Evolutionary conservation across 352 stramenopile genomes (phyloP).

Genomic region (Thalassiosira hispida): DNA sequence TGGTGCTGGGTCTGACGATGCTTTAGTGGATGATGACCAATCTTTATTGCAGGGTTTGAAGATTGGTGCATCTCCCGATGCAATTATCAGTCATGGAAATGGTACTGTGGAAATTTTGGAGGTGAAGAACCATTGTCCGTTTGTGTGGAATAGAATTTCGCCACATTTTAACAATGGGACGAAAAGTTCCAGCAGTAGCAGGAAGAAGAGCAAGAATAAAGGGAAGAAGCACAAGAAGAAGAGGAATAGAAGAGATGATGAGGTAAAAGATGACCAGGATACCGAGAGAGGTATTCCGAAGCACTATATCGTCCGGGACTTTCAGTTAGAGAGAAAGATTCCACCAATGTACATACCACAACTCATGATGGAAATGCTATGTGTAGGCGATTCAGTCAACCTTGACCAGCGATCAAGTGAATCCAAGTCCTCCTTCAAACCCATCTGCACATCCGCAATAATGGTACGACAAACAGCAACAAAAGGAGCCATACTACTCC

Average conservation of each 20-base stretch:
- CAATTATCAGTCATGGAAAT: conserved; percentile 69
- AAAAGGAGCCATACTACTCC: conserved; percentile 69
- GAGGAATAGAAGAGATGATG: neutral
- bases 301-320: conserved; percentile 43
- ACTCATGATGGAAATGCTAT: conserved; percentile 84
- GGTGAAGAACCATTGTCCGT: conserved; percentile 86
- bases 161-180: conserved; percentile 1
- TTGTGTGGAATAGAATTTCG: conserved; percentile 57
- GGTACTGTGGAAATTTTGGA: conserved; percentile 77
- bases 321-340: conserved; percentile 45
- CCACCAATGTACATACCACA: conserved; percentile 71
- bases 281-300: conserved; percentile 12
- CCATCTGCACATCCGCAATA: conserved; percentile 69
- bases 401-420: conserved; percentile 19
- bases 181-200: conserved; percentile 14
- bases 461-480: conserved; percentile 81
- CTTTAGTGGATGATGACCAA: neutral
- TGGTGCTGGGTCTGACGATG: conserved; percentile 62
- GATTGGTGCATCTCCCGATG: conserved; percentile 81
- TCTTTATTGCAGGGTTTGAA: conserved; percentile 48
- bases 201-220: neutral
- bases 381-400: conserved; percentile 55
- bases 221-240: conserved; percentile 36
- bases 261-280: neutral
- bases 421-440: neutral